phyloP scores from a whole-genome alignment of 768 basidiomycete species.

The Chiua virens region DNA sequence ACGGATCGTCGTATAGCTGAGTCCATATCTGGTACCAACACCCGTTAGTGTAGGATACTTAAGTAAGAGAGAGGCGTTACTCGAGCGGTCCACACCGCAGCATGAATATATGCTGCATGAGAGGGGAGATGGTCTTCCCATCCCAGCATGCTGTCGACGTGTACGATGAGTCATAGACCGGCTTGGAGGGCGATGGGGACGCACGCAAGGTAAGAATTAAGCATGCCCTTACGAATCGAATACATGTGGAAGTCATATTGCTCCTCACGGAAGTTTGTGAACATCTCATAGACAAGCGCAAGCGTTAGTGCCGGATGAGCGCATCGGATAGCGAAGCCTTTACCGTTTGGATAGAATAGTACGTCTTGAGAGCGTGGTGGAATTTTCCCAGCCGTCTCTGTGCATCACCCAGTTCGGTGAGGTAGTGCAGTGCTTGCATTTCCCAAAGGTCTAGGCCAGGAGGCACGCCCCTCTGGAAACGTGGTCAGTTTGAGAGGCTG shows the following conservation, averaged over 20 bases:
- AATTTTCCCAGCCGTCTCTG: slow-evolving; percentile 63
- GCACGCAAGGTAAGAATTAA: slow-evolving; percentile 84
- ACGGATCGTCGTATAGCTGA: slow-evolving; percentile 67
- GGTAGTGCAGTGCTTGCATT: slow-evolving; percentile 91
- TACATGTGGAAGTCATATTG: slow-evolving; percentile 99
- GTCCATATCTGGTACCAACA: slow-evolving; percentile 63
- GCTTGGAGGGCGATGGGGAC: slow-evolving; percentile 24
- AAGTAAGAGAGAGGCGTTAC: slow-evolving; percentile 38
- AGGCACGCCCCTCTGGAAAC: slow-evolving; percentile 79
- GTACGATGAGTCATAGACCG: slow-evolving; percentile 5
- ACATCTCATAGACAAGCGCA: slow-evolving; percentile 48
- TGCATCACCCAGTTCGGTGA: slow-evolving; percentile 78
- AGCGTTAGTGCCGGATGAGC: slow-evolving; percentile 5
- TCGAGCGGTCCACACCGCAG: slow-evolving; percentile 68
- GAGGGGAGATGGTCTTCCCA: slow-evolving; percentile 83
- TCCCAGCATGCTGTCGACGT: slow-evolving; percentile 56
- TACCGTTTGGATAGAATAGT: slow-evolving; percentile 73
- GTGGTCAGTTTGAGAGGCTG: slow-evolving; percentile 5
- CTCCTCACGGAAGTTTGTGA: slow-evolving; percentile 88
- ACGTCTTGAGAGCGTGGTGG: slow-evolving; percentile 83
- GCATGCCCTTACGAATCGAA: slow-evolving; percentile 83
- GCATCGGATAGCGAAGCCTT: slow-evolving; percentile 12
- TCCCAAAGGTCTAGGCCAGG: slow-evolving; percentile 86
- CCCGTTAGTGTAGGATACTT: slow-evolving; percentile 10
- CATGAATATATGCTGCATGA: slow-evolving; percentile 72